Conservation (phyloP, 352 stramenopile genomes). For the Pythium brassicae region DNA sequence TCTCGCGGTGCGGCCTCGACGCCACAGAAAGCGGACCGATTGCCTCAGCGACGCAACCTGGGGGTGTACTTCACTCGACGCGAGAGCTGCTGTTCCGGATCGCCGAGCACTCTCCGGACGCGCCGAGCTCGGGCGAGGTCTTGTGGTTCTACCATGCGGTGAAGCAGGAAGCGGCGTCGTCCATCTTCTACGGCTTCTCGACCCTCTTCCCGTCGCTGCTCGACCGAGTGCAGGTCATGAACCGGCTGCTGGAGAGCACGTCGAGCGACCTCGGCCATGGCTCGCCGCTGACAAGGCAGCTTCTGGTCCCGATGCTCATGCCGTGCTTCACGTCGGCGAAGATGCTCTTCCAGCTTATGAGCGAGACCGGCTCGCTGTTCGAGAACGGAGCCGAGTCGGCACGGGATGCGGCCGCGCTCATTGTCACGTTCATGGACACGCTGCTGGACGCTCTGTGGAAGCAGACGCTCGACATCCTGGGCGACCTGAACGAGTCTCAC, state of each 20-base stretch:
- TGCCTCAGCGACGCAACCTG: conserved; percentile 24
- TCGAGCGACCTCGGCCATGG: conserved; percentile 13
- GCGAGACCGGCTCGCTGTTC: conserved; percentile 31
- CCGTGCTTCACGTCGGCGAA: conserved; percentile 80
- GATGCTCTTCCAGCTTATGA: conserved; percentile 82
- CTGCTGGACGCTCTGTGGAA: conserved; percentile 53
- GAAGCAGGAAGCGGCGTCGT: conserved; percentile 71
- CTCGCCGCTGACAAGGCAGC: conserved; percentile 37
- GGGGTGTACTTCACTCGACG: conserved; percentile 46
- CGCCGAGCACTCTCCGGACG: conserved; percentile 38
- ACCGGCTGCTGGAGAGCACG: conserved; percentile 54
- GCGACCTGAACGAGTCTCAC: conserved; percentile 6
- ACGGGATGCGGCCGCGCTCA: conserved; percentile 12
- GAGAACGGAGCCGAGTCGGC: conserved; percentile 12
- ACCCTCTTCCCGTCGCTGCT: conserved; percentile 75
- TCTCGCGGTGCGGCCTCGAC: conserved; percentile 66
- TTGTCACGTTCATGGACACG: conserved; percentile 47
- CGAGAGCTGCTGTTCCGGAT: conserved; percentile 70
- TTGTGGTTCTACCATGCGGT: conserved; percentile 74
- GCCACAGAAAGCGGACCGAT: conserved; percentile 51
- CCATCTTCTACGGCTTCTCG: conserved; percentile 81
- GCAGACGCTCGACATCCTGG: conserved; percentile 24
- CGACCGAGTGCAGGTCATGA: conserved; percentile 79
- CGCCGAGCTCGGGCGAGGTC: conserved; percentile 27
- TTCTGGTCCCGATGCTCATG: conserved; percentile 79